Evolutionary conservation across 257 asterid genomes (phyloP).

Genomic region (Solanum neorickii): DNA sequence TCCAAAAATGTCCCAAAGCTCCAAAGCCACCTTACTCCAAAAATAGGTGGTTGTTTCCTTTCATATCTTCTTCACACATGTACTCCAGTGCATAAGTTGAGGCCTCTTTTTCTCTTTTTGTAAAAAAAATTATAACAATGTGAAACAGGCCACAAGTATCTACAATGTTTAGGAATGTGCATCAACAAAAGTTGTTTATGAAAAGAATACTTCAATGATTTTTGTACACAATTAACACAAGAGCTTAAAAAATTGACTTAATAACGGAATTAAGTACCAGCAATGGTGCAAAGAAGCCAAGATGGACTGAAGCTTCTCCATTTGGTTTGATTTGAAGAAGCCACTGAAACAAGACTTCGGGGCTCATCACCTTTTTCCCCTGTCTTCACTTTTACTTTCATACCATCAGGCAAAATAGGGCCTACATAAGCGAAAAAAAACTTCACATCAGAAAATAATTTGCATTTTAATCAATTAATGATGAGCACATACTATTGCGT

Average conservation of each 20-base stretch:
- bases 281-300: conserved; percentile 73
- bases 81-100: background rate
- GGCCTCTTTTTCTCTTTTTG: background rate
- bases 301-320: conserved; percentile 38
- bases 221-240: background rate
- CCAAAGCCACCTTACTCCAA: background rate
- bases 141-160: background rate
- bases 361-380: background rate
- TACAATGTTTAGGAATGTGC: background rate
- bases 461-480: background rate
- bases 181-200: background rate
- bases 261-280: conserved; percentile 35
- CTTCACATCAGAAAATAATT: background rate
- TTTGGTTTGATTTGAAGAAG: conserved; percentile 21
- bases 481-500: background rate
- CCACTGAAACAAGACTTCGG: background rate
- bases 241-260: background rate
- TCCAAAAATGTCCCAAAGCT: background rate
- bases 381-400: conserved; percentile 19
- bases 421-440: background rate
- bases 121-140: background rate
- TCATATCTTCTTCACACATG: background rate
- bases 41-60: background rate
- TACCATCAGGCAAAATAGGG: conserved; percentile 7
- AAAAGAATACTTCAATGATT: background rate